A percentile compares a stretch with the other conserved stretches of the same genome.
phyloP scores from a whole-genome alignment of 192 early-diverging fungal species.

The Coemansia sp. region DNA sequence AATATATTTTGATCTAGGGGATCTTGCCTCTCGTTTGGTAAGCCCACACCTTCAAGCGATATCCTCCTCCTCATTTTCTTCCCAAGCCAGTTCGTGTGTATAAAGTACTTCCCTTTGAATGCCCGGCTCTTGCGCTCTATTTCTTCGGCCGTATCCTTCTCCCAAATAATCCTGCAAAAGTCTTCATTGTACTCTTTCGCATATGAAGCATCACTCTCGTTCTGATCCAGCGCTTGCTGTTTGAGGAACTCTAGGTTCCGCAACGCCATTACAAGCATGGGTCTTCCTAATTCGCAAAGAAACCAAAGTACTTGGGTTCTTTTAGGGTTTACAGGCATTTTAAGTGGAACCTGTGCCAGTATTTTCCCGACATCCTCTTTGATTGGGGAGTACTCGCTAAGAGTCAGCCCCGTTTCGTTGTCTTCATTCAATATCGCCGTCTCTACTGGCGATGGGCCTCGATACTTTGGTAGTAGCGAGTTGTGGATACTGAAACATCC shows the following conservation, averaged over 20 bases:
- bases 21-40: constrained; percentile 3
- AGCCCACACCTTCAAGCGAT: constrained; percentile 6
- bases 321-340: background rate
- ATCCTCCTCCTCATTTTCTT: constrained; percentile 16
- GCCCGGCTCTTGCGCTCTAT: constrained; percentile 68
- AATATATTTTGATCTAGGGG: constrained; percentile 10
- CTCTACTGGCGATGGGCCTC: constrained; percentile 84
- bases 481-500: constrained; percentile 83
- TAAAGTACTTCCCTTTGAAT: constrained; percentile 39
- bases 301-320: background rate
- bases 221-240: constrained; percentile 60
- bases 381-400: constrained; percentile 70
- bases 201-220: constrained; percentile 57
- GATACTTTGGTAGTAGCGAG: constrained; percentile 83
- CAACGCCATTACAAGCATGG: constrained; percentile 13
- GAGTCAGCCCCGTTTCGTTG: constrained; percentile 76
- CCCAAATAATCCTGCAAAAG: constrained; percentile 57
- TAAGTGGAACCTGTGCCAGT: constrained; percentile 58
- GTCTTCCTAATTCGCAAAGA: constrained; percentile 8
- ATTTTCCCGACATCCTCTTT: constrained; percentile 78
- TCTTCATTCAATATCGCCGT: constrained; percentile 76
- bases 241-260: constrained; percentile 26
- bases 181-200: constrained; percentile 70
- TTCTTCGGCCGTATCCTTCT: constrained; percentile 56
- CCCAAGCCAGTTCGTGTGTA: constrained; percentile 23